Conservation (phyloP, 257 asterid species). For the Solanum chmielewskii region DNA sequence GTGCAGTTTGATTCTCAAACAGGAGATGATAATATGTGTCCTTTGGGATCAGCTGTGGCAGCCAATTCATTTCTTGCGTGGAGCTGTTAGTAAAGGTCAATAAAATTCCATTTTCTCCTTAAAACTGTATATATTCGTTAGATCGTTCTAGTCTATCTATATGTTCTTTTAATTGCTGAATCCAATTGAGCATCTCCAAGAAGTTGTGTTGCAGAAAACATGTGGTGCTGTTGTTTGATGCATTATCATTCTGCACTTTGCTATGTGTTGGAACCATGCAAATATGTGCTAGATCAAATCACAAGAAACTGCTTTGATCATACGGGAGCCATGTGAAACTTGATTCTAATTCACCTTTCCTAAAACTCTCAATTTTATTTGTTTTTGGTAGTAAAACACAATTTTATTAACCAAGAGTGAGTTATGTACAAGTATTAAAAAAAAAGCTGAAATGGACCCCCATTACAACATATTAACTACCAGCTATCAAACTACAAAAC, state of each 20-base stretch:
- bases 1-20: constrained; percentile 79
- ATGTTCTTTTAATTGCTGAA: not conserved
- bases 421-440: not conserved
- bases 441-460: not conserved
- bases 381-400: not conserved
- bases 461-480: not conserved
- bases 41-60: constrained; percentile 83
- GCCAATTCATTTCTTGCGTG: constrained; percentile 72
- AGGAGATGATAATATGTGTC: constrained; percentile 67
- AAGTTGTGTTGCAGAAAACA: not conserved
- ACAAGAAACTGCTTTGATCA: not conserved
- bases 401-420: not conserved
- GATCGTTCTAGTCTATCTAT: not conserved
- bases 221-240: not conserved
- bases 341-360: not conserved
- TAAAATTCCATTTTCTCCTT: not conserved
- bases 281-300: not conserved
- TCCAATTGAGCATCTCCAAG: not conserved
- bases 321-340: not conserved
- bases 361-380: not conserved
- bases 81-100: constrained; percentile 70
- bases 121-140: not conserved
- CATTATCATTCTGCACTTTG: not conserved
- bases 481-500: not conserved
- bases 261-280: not conserved